Evolutionary conservation across 2,329 filamentous ascomycete genomes (phyloP).

Genomic region (Zasmidium angulare): DNA sequence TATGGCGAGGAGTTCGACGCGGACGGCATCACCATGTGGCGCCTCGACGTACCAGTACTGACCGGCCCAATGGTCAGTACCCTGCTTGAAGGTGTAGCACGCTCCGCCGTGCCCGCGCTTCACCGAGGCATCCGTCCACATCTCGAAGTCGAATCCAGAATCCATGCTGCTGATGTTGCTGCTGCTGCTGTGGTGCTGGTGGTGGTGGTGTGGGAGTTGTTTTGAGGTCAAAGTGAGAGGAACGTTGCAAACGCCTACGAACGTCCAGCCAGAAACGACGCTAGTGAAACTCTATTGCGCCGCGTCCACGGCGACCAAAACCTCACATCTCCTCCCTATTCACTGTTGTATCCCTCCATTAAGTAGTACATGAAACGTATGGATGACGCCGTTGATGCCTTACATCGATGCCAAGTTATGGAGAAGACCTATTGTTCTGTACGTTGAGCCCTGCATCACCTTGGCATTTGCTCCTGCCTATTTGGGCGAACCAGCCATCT

Average conservation of each 20-base stretch:
- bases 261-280: not conserved
- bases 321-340: not conserved
- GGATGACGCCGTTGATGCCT: no score
- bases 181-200: not conserved
- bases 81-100: not conserved
- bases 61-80: not conserved
- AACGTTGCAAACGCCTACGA: not conserved
- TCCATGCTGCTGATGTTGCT: not conserved
- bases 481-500: no score
- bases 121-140: not conserved
- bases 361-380: no score
- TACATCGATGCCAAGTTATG: no score
- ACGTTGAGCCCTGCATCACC: no score
- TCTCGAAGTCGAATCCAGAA: not conserved
- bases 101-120: not conserved
- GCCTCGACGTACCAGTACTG: not conserved
- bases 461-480: no score
- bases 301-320: not conserved
- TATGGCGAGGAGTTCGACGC: not conserved
- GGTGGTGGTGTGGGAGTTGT: not conserved
- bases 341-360: not conserved
- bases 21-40: not conserved
- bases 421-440: no score
- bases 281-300: not conserved
- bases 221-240: not conserved